Evolutionary conservation across 805 yeast species (phyloP).

Genomic region (Yamadazyma insecticola): DNA sequence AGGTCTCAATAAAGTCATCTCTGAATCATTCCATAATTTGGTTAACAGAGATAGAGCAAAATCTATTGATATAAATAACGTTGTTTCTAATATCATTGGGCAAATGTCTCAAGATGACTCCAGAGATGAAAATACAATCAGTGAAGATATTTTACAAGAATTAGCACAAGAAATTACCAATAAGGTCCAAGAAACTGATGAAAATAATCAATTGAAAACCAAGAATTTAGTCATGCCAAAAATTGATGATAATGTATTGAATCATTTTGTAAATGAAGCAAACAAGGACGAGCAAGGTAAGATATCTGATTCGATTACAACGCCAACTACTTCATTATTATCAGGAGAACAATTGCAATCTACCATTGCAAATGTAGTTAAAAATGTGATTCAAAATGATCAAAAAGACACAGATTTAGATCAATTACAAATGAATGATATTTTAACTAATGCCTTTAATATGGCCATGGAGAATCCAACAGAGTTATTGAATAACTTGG

Average conservation of each 20-base stretch:
- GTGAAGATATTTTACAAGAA: conserved; percentile 21
- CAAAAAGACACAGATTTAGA: conserved; percentile 40
- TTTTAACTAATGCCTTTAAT: conserved; percentile 70
- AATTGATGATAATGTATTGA: conserved; percentile 31
- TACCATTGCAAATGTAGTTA: conserved; percentile 54
- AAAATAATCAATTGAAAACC: conserved; percentile 1
- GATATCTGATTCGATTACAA: too few relatives aligned
- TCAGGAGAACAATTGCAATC: conserved; percentile 32
- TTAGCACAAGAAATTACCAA: conserved; percentile 26
- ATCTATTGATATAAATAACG: conserved; percentile 3
- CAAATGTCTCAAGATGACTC: conserved; percentile 10
- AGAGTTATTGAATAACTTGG: conserved; percentile 36
- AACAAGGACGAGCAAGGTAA: conserved; percentile 13
- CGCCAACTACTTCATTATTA: too few relatives aligned
- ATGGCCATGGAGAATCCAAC: conserved; percentile 69
- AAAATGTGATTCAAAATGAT: conserved; percentile 32
- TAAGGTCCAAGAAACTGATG: conserved; percentile 22
- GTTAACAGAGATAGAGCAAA: conserved; percentile 2
- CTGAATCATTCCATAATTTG: conserved; percentile 17
- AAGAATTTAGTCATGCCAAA: conserved; percentile 19
- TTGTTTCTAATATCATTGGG: conserved; percentile 23
- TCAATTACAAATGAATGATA: conserved; percentile 55
- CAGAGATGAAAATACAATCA: conserved; percentile 1
- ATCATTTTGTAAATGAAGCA: conserved; percentile 33
- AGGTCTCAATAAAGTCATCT: conserved; percentile 15